Evolutionary conservation across 805 yeast genomes (phyloP), one percentile per base, ranked within the genome.

Genomic region (Ogataea paraovalis): DNA sequence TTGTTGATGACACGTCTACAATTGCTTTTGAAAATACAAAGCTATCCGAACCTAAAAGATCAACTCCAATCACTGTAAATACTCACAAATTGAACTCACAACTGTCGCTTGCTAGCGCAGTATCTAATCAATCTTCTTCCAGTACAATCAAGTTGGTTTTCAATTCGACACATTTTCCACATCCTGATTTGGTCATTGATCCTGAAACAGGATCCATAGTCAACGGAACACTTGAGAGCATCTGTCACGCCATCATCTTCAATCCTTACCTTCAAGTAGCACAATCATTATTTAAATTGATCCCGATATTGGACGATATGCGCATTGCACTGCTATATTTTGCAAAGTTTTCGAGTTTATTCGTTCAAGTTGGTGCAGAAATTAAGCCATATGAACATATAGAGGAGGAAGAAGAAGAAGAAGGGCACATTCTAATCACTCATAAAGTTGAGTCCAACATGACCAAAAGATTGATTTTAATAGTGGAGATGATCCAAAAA

Each of bases 161-260:
- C 48, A 41, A 65, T 12, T 75, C 76, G 7, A 71, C 72, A 23
- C 61, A 59, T 2, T 78, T 72, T 50, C 85, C 87, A 9, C 91
- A 84, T 57, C 89, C 89, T 5, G 80, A 77, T 41, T 60, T 83
- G 25, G 70, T 66, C 30, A 51, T 79, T 48, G 87, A 83, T 57
- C 61, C 64, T 16, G 61, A 68, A 3, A 74, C 77, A 19, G 75
- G 76, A 18, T 51, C 57, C 16, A 69, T 75, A 25, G 53, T 73
- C 7, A 72, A 77, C 20, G 87, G 87, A 18, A 62, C 87, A 0
- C 59, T 79, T 10, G 97, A 90, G 62, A 78, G 90, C 41, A 72
- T 90, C 33, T 79, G 91, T 47, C 97, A 91, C 66, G 77, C 86
- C 3, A 69, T 87, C 22, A 62, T 89, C 14, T 83, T 82, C 62